These are phyloP conservation scores for Arachis monticola DNA, from an alignment of 331 rosid species.

Conservation along the genomic window DNA sequence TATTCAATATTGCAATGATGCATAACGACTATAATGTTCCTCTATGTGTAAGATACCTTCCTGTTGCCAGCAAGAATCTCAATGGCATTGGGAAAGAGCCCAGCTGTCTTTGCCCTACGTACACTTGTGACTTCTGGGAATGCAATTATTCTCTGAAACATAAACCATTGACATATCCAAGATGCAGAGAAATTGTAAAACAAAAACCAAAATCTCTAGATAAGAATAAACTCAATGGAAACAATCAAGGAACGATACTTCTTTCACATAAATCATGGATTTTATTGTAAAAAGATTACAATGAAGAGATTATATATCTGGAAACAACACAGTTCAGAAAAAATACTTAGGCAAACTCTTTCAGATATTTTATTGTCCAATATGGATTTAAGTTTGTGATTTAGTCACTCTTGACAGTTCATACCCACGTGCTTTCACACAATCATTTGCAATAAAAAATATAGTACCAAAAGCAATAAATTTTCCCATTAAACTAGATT, in stretches of 20 bases:
- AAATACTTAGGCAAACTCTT: too few species aligned
- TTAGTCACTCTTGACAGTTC: not conserved
- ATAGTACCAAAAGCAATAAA: not conserved
- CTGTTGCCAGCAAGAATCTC: slow-evolving; percentile 71
- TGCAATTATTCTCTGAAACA: slow-evolving; percentile 84
- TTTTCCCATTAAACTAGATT: not conserved
- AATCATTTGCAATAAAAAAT: not conserved
- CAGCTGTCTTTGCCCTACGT: slow-evolving; percentile 94
- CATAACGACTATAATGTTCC: slow-evolving; percentile 1
- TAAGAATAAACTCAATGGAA: slow-evolving; percentile 3
- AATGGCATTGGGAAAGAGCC: slow-evolving; percentile 95
- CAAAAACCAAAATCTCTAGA: slow-evolving; percentile 25
- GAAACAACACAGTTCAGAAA: slow-evolving; percentile 4
- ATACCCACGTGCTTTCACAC: not conserved
- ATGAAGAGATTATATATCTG: not conserved
- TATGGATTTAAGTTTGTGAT: not conserved
- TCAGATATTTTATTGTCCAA: not conserved
- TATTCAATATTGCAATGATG: slow-evolving; percentile 31
- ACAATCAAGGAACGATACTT: slow-evolving; percentile 15
- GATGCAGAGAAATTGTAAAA: slow-evolving; percentile 23
- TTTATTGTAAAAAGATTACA: too few species aligned
- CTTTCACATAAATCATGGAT: not conserved
- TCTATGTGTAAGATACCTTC: slow-evolving; percentile 61
- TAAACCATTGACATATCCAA: slow-evolving; percentile 32
- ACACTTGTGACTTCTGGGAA: slow-evolving; percentile 77